Conservation (phyloP, 176 grass and related monocot species). For the Eleusine indica region DNA sequence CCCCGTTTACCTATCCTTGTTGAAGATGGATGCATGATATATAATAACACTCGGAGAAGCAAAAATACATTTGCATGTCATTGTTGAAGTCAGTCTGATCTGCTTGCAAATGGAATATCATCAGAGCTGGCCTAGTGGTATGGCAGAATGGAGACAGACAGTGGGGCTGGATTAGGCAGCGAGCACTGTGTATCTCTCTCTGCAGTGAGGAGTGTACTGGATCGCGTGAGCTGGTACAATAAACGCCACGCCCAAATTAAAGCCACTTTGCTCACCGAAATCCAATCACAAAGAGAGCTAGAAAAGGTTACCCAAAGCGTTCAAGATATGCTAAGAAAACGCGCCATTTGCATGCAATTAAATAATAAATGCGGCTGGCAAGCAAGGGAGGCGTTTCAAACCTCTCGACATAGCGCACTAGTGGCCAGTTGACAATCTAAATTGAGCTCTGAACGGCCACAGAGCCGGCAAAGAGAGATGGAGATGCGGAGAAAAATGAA, state of each 20-base stretch:
- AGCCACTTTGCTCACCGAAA: slow-evolving; percentile 3
- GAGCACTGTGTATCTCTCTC: background rate
- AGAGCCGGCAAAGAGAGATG: background rate
- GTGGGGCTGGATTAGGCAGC: slow-evolving; percentile 20
- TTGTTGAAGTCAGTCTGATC: background rate
- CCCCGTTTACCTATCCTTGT: too few species aligned
- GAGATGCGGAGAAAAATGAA: background rate
- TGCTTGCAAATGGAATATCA: background rate
- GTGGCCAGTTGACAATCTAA: background rate
- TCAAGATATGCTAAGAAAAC: slow-evolving; percentile 35
- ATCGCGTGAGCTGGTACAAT: background rate
- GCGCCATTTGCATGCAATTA: background rate
- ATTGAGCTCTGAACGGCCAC: background rate
- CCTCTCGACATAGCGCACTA: slow-evolving; percentile 37
- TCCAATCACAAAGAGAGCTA: background rate
- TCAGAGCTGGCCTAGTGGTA: background rate
- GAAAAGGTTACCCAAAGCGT: background rate
- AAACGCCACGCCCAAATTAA: background rate
- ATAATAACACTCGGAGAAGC: too few species aligned
- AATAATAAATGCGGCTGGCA: background rate
- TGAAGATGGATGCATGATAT: too few species aligned
- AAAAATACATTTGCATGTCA: too few species aligned
- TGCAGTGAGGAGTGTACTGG: slow-evolving; percentile 17
- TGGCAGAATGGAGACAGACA: background rate
- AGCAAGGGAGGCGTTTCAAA: background rate